Base-by-base conservation (phyloP, 371 early-diverging fungal species). In the Mortierella sp. region DNA sequence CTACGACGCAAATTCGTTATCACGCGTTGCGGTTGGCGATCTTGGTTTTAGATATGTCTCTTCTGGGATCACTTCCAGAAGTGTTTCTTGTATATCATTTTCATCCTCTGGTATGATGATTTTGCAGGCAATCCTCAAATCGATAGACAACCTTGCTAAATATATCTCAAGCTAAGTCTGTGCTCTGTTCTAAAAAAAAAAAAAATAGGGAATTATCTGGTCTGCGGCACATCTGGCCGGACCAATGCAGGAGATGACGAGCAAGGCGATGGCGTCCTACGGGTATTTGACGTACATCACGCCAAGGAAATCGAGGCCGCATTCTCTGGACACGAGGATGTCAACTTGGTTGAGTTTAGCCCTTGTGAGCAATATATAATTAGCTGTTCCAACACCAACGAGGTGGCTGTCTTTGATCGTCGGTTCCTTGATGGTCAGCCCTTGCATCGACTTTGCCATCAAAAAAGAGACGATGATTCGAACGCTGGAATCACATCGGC, bases 321-420 rank as follows among this genome's bases (percentile, higher is more conserved):
- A 10, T 1, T 22, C 2, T 67, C 81, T 35, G 61, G 66, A 1
- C 81, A 80, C 12, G 65, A 59, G 13, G 81, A 80, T 31, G 75
- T 75, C 42, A 80, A 80, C 31, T 43, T 80, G 5, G 81, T 75
- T 19, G 81, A 71, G 1, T 68, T 80, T n/a, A 80, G 81, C 23
- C 81, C 81, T 3, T 80, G 81, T 53, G 68, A 65, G 37, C 31
- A 40, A 10, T 80, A 75, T 31, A 22, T 80, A 15, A 75, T 75
- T 28, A 80, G 81, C 45, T 63, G 81, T 23, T 70, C 71, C 1
- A 47, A 64, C 23, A 43, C 35, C 19, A 75, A 80, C 29, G 81
- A 80, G 47, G 63, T 75, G 6, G 75, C 72, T 0, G 72, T 80
- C 6, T 80, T 80, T 59, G 81, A 80, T 40, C 70, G 75, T 19